Conservation (phyloP, 1,284 basidiomycete genomes). For the Bjerkandera adusta region DNA sequence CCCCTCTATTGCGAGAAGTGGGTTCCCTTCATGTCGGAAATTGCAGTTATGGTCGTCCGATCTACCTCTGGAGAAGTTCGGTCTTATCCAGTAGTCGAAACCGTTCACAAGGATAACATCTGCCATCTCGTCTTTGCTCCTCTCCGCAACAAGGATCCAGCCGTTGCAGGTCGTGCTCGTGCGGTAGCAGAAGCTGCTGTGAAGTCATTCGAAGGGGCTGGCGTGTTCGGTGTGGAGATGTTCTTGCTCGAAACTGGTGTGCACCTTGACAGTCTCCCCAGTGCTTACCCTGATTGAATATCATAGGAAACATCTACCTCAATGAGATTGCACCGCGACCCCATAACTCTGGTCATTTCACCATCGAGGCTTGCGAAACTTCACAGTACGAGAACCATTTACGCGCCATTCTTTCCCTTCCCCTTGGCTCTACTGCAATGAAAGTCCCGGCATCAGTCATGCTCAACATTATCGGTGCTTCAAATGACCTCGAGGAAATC, state of each 20-base stretch:
- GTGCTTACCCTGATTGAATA: conserved; percentile 10
- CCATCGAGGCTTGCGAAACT: conserved; percentile 96
- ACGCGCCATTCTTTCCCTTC: conserved; percentile 90
- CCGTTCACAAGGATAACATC: conserved; percentile 92
- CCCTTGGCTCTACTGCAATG: conserved; percentile 86
- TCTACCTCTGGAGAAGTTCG: conserved; percentile 71
- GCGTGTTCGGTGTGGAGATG: conserved; percentile 98
- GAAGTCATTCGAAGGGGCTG: conserved; percentile 82
- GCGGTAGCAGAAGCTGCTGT: conserved; percentile 84
- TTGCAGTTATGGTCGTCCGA: conserved; percentile 97
- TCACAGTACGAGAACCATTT: conserved; percentile 99
- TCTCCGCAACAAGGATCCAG: conserved; percentile 58
- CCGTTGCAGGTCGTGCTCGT: conserved; percentile 63
- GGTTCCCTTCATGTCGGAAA: conserved; percentile 88
- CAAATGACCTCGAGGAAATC: conserved; percentile 62
- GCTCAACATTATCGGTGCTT: conserved; percentile 92
- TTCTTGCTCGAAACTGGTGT: conserved; percentile 89
- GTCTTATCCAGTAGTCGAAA: conserved; percentile 94
- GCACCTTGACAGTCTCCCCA: conserved; percentile 2
- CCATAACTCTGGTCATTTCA: conserved; percentile 99
- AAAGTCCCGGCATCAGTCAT: conserved; percentile 89
- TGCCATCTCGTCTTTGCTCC: conserved; percentile 94
- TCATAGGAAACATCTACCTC: conserved; percentile 72
- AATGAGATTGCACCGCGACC: conserved; percentile 99
- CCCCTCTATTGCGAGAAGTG: conserved; percentile 93